These are phyloP conservation scores for Ajuga reptans DNA, from an alignment of 305 asterid genomes.

Conservation along the genomic window DNA sequence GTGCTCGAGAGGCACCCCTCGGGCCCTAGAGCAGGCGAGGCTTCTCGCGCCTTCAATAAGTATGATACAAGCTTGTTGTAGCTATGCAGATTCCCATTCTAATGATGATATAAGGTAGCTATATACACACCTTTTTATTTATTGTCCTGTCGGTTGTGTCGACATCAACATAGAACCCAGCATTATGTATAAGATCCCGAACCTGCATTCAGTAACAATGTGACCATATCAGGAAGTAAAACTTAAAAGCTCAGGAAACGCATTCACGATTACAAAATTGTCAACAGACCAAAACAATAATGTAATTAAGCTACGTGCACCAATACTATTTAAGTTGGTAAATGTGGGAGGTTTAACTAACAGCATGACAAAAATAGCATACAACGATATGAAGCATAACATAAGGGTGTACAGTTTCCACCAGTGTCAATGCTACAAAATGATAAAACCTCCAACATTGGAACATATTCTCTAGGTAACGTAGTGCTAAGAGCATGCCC, in stretches of 20 bases:
- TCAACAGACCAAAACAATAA: neutral
- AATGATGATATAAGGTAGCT: neutral
- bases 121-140: slow-evolving; percentile 62
- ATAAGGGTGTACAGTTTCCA: neutral
- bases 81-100: neutral
- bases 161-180: slow-evolving; percentile 80
- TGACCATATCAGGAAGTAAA: slow-evolving; percentile 18
- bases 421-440: slow-evolving; percentile 3
- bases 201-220: slow-evolving; percentile 40
- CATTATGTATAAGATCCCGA: slow-evolving; percentile 57
- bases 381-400: neutral
- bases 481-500: neutral
- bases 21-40: too few relatives aligned
- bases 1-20: too few relatives aligned
- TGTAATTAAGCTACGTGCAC: neutral
- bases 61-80: slow-evolving; percentile 4
- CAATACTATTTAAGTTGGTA: neutral
- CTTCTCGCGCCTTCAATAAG: too few relatives aligned
- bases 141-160: slow-evolving; percentile 83
- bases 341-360: neutral
- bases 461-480: too few relatives aligned
- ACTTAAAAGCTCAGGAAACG: neutral
- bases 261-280: neutral
- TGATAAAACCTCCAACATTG: neutral
- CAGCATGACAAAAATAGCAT: neutral